phyloP scores from a whole-genome alignment of 2,329 filamentous ascomycete genomes.

The Epichloe gansuensis region DNA sequence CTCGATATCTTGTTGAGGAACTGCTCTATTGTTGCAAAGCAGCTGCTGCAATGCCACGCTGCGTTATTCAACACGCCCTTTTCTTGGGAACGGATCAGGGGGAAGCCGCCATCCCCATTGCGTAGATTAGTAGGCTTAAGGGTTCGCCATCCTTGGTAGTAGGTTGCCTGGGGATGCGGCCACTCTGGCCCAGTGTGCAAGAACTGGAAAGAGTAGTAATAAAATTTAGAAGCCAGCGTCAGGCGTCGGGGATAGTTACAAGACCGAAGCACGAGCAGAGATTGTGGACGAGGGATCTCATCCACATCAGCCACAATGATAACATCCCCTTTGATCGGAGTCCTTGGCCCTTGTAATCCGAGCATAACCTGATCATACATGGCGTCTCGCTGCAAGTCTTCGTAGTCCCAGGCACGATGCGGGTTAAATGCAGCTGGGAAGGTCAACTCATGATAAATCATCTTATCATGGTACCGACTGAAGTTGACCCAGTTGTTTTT shows the following conservation, averaged over 20 bases:
- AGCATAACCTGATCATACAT: slow-evolving; percentile 45
- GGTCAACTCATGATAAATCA: slow-evolving; percentile 44
- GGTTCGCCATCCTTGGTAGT: slow-evolving; percentile 32
- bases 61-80: slow-evolving; percentile 34
- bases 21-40: slow-evolving; percentile 43
- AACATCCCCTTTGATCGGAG: slow-evolving; percentile 37
- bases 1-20: slow-evolving; percentile 42
- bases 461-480: slow-evolving; percentile 41
- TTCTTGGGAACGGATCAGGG: slow-evolving; percentile 25
- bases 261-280: slow-evolving; percentile 33
- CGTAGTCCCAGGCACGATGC: slow-evolving; percentile 32
- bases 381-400: slow-evolving; percentile 41
- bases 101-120: slow-evolving; percentile 29
- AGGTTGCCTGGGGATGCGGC: slow-evolving; percentile 48
- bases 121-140: slow-evolving; percentile 41
- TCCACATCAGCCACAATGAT: slow-evolving; percentile 48
- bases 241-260: slow-evolving; percentile 40
- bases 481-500: slow-evolving; percentile 40
- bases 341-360: slow-evolving; percentile 25
- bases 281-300: slow-evolving; percentile 42
- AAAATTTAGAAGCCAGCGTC: slow-evolving; percentile 38
- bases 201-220: slow-evolving; percentile 47
- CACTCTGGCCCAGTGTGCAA: slow-evolving; percentile 29
- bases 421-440: slow-evolving; percentile 29
- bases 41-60: slow-evolving; percentile 50